Percentiles rank a stretch among this genome's conserved stretches.
phyloP scores from a whole-genome alignment of 2,329 filamentous ascomycete species.

The Fusarium buxicola region DNA sequence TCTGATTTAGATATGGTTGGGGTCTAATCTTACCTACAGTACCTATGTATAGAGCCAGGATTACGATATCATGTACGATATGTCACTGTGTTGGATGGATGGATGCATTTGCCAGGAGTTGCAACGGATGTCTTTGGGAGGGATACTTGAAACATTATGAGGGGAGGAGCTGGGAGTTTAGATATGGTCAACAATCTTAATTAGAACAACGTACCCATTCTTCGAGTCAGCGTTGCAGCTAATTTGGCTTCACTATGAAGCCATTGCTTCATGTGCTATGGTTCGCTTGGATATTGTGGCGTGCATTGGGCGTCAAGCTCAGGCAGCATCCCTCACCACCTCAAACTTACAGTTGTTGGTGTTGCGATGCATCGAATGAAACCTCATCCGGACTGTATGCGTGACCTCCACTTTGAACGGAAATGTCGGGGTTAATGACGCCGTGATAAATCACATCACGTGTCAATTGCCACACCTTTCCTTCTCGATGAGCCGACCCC shows the following conservation, averaged over 20 bases:
- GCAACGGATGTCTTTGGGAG: neutral
- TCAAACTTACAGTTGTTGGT: constrained; percentile 10
- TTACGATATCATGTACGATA: constrained; percentile 1
- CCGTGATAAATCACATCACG: constrained; percentile 38
- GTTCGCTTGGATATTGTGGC: constrained; percentile 1
- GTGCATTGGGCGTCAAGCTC: constrained; percentile 10
- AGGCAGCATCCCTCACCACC: too few species aligned
- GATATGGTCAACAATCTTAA: neutral
- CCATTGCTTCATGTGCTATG: constrained; percentile 1
- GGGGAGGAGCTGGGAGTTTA: constrained; percentile 19
- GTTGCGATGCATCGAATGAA: neutral
- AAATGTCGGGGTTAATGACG: constrained; percentile 29
- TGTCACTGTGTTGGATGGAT: constrained; percentile 6
- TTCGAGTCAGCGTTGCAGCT: too few species aligned
- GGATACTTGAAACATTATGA: neutral
- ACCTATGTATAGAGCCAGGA: neutral
- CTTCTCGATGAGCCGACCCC: constrained; percentile 44
- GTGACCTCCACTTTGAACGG: neutral
- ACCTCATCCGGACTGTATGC: neutral
- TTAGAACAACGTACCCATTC: constrained; percentile 4
- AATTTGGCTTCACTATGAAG: neutral
- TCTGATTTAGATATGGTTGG: constrained; percentile 43
- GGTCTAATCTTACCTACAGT: too few species aligned
- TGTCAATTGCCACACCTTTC: constrained; percentile 38
- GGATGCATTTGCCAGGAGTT: constrained; percentile 27